Conservation (phyloP, 1,284 basidiomycete genomes). For the Moesziomyces globuligerus region DNA sequence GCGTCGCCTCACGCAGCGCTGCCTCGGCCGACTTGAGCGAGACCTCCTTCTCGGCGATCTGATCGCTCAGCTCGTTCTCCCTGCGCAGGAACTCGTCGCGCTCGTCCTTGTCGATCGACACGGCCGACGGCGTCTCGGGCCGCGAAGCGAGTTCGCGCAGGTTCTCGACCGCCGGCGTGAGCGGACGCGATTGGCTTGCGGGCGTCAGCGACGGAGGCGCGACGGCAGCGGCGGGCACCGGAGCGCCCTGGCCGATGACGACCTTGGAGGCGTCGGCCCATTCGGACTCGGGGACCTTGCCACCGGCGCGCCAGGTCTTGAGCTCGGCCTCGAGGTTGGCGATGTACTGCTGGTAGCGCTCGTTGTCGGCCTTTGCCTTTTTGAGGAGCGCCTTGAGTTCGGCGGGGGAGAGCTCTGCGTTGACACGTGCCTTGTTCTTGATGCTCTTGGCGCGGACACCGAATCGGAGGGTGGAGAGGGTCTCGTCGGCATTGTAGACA, state of each 20-base stretch:
- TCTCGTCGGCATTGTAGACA: slow-evolving; percentile 95
- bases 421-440: slow-evolving; percentile 99
- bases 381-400: slow-evolving; percentile 92
- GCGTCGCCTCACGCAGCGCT: slow-evolving; percentile 71
- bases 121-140: slow-evolving; percentile 75
- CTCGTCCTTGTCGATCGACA: slow-evolving; percentile 92
- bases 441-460: slow-evolving; percentile 95
- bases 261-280: slow-evolving; percentile 81
- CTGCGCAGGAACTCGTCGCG: slow-evolving; percentile 94
- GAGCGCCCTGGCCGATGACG: slow-evolving; percentile 57
- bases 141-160: slow-evolving; percentile 73
- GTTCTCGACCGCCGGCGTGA: slow-evolving; percentile 82
- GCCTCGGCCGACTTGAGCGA: slow-evolving; percentile 53
- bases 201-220: slow-evolving; percentile 54
- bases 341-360: slow-evolving; percentile 86
- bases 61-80: slow-evolving; percentile 96
- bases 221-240: slow-evolving; percentile 47
- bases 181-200: slow-evolving; percentile 69
- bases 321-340: slow-evolving; percentile 90
- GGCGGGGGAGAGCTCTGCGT: slow-evolving; percentile 94
- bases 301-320: slow-evolving; percentile 88
- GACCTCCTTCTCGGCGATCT: slow-evolving; percentile 81
- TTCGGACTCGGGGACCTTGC: slow-evolving; percentile 82
- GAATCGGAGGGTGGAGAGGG: slow-evolving; percentile 95
- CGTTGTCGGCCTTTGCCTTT: slow-evolving; percentile 87